These are phyloP conservation scores for Stephanodiscus triporus DNA, from an alignment of 108 stramenopile genomes.

Conservation along the genomic window DNA sequence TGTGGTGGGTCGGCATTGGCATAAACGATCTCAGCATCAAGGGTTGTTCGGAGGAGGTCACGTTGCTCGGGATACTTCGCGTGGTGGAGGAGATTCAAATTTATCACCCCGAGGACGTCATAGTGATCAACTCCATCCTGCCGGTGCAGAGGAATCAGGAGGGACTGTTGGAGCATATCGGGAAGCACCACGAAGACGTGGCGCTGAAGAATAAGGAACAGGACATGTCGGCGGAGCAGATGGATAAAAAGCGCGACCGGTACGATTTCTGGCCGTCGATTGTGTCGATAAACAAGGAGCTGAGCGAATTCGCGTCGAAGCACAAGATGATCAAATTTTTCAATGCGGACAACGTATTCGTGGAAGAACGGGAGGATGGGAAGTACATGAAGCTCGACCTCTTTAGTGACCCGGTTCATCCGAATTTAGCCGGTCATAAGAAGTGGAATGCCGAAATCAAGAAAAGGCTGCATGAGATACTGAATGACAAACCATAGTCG, in stretches of 20 bases:
- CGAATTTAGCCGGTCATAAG: constrained; percentile 52
- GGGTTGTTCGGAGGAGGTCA: constrained; percentile 72
- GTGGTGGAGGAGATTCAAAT: constrained; percentile 65
- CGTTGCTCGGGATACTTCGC: constrained; percentile 64
- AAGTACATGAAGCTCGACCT: constrained; percentile 45
- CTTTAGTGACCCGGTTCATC: constrained; percentile 43
- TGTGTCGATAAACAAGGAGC: constrained; percentile 65
- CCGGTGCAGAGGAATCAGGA: constrained; percentile 48
- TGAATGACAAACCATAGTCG: constrained; percentile 21
- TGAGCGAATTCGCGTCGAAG: constrained; percentile 63
- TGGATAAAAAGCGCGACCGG: constrained; percentile 34
- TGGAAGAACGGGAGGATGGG: constrained; percentile 47
- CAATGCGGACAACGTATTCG: constrained; percentile 74
- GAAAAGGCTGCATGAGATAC: constrained; percentile 47
- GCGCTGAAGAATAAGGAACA: constrained; percentile 44
- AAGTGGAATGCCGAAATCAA: constrained; percentile 52
- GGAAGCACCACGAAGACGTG: constrained; percentile 39
- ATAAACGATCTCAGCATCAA: constrained; percentile 67
- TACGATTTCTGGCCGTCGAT: constrained; percentile 78
- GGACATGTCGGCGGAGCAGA: constrained; percentile 31
- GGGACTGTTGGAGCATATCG: constrained; percentile 44
- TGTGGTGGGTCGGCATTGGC: constrained; percentile 63
- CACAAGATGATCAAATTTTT: constrained; percentile 66
- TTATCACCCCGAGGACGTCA: constrained; percentile 45
- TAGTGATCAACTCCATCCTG: constrained; percentile 70